phyloP scores from a whole-genome alignment of 106 monocot genomes.

The Xerophyta viscosa region DNA sequence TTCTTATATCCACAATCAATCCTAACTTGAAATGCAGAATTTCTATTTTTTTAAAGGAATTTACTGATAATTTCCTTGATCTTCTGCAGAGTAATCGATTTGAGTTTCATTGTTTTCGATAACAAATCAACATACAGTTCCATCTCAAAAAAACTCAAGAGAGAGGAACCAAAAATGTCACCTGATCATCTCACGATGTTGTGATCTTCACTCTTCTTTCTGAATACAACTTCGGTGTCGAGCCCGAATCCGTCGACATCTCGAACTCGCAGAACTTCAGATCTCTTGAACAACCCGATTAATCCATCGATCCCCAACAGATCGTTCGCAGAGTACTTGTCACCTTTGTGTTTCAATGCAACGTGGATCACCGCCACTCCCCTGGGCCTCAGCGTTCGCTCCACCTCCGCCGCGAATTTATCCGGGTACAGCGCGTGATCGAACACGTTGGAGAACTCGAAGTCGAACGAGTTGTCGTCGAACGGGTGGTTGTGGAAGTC shows the following conservation, averaged over 20 bases:
- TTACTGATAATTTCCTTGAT: too few relatives aligned
- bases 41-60: too few relatives aligned
- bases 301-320: constrained; percentile 49
- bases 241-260: constrained; percentile 81
- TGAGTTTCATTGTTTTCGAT: too few relatives aligned
- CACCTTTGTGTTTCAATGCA: constrained; percentile 53
- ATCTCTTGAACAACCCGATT: constrained; percentile 37
- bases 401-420: constrained; percentile 57
- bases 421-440: constrained; percentile 91
- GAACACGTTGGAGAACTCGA: constrained; percentile 96
- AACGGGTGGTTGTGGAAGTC: constrained; percentile 92
- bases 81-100: too few relatives aligned
- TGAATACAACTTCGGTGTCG: constrained; percentile 68
- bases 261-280: constrained; percentile 35
- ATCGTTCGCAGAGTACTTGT: constrained; percentile 86
- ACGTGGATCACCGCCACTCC: constrained; percentile 69
- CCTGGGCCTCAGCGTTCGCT: constrained; percentile 60
- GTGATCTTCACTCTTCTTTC: constrained; percentile 21
- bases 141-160: too few relatives aligned
- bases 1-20: too few relatives aligned
- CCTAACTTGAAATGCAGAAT: too few relatives aligned
- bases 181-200: too few relatives aligned
- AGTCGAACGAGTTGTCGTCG: constrained; percentile 52
- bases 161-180: too few relatives aligned
- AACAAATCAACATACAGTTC: too few relatives aligned